Percentiles rank a stretch among this genome's conserved stretches.
Evolutionary conservation across 345 rosid genomes (phyloP).

Genomic region (Euphorbia pulcherrima): DNA sequence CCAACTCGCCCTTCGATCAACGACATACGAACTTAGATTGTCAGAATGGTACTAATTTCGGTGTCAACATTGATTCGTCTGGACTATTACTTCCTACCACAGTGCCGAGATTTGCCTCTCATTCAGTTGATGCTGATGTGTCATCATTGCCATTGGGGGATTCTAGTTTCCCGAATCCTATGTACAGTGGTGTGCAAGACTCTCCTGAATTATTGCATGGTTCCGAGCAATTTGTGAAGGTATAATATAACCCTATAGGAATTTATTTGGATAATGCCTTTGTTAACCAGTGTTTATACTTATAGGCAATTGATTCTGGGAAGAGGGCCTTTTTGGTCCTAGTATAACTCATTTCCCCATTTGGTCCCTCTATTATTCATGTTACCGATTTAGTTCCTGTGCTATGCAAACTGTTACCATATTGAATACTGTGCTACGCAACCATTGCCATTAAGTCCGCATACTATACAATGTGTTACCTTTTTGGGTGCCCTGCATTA

Average conservation of each 20-base stretch:
- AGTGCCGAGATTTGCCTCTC: conserved; percentile 38
- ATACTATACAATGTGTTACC: too few species aligned
- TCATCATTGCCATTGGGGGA: conserved; percentile 52
- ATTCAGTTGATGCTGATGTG: conserved; percentile 45
- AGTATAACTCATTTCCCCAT: too few species aligned
- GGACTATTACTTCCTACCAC: conserved; percentile 64
- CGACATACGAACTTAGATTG: conserved; percentile 36
- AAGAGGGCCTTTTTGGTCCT: too few species aligned
- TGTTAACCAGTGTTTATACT: not conserved
- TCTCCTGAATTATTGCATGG: conserved; percentile 52
- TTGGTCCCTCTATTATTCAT: too few species aligned
- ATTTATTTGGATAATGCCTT: not conserved
- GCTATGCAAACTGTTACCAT: too few species aligned
- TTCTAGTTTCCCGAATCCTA: conserved; percentile 50
- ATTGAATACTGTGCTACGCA: too few species aligned
- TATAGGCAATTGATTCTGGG: conserved; percentile 12
- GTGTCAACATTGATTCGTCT: conserved; percentile 53
- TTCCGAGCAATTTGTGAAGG: conserved; percentile 69
- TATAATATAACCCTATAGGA: conserved; percentile 17
- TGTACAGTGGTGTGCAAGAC: conserved; percentile 60
- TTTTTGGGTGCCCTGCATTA: too few species aligned
- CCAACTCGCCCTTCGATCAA: conserved; percentile 38
- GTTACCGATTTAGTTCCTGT: too few species aligned
- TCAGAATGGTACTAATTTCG: conserved; percentile 42
- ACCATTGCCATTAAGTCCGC: too few species aligned